These are phyloP conservation scores for Yamadazyma membranifaciens DNA, from an alignment of 1,139 yeast genomes.

Conservation along the genomic window DNA sequence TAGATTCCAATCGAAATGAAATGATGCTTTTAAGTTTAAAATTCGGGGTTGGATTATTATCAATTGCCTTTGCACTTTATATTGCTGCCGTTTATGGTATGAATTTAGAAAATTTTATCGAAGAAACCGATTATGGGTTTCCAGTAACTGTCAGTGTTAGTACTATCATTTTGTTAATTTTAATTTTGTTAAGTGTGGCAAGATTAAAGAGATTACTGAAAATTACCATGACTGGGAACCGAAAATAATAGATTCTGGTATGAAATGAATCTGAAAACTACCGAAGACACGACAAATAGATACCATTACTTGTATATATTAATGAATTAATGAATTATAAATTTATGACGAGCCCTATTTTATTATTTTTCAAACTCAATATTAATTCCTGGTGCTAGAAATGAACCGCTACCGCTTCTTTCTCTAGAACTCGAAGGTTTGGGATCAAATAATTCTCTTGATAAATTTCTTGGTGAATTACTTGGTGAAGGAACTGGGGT, in stretches of 20 bases:
- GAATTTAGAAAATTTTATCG: constrained; percentile 89
- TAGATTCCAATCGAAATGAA: constrained; percentile 48
- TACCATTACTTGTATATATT: constrained; percentile 4
- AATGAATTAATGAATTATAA: constrained; percentile 2
- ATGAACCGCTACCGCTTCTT: constrained; percentile 25
- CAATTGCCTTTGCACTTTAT: constrained; percentile 40
- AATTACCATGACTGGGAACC: constrained; percentile 39
- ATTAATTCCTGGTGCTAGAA: constrained; percentile 29
- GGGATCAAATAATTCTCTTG: constrained; percentile 16
- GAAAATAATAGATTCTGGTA: constrained; percentile 5
- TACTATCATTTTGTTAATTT: constrained; percentile 22
- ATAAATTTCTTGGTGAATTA: constrained; percentile 34
- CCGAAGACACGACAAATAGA: not conserved
- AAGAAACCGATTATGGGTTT: constrained; percentile 60
- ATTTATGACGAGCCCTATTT: not conserved
- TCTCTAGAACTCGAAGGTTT: constrained; percentile 9
- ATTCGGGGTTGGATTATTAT: constrained; percentile 40
- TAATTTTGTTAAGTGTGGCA: constrained; percentile 28
- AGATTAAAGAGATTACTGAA: constrained; percentile 35
- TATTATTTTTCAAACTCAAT: constrained; percentile 24
- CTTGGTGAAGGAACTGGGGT: constrained; percentile 45
- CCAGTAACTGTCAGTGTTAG: constrained; percentile 32
- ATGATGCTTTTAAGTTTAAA: constrained; percentile 46
- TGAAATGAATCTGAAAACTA: not conserved
- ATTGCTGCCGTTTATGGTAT: constrained; percentile 50